phyloP scores from a whole-genome alignment of 1,284 basidiomycete species.

The Ustanciosporium gigantosporum region DNA sequence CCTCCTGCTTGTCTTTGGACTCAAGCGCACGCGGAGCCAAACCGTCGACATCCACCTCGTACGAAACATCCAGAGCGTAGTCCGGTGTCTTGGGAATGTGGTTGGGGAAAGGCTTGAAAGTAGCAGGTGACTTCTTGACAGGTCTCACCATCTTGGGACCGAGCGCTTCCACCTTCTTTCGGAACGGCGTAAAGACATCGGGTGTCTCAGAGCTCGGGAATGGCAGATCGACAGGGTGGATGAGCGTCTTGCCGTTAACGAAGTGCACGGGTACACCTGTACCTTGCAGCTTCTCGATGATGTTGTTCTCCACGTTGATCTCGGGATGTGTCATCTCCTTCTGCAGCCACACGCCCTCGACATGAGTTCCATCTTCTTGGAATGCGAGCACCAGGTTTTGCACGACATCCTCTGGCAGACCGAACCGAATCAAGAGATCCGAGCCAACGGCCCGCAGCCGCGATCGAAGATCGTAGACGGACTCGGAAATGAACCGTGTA shows the following conservation, averaged over 20 bases:
- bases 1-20: slow-evolving; percentile 39
- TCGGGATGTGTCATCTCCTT: slow-evolving; percentile 54
- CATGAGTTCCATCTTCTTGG: slow-evolving; percentile 41
- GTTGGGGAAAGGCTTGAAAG: slow-evolving; percentile 46
- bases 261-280: slow-evolving; percentile 41
- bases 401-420: slow-evolving; percentile 63
- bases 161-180: slow-evolving; percentile 64
- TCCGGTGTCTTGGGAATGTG: slow-evolving; percentile 38
- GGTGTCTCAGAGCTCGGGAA: slow-evolving; percentile 63
- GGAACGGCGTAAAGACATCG: slow-evolving; percentile 65
- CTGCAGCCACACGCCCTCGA: slow-evolving; percentile 56
- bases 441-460: slow-evolving; percentile 62
- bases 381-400: slow-evolving; percentile 42
- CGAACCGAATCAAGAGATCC: slow-evolving; percentile 66
- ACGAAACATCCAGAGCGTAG: slow-evolving; percentile 52
- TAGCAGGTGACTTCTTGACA: slow-evolving; percentile 29
- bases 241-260: slow-evolving; percentile 51
- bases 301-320: slow-evolving; percentile 38
- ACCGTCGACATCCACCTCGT: slow-evolving; percentile 56
- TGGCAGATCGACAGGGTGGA: slow-evolving; percentile 63
- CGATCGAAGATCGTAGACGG: slow-evolving; percentile 64
- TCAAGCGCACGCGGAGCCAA: slow-evolving; percentile 33
- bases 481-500: slow-evolving; percentile 64
- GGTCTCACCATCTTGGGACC: slow-evolving; percentile 60
- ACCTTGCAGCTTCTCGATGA: slow-evolving; percentile 32